Conservation (phyloP, 2,329 filamentous ascomycete genomes). For the Venturia asperata region DNA sequence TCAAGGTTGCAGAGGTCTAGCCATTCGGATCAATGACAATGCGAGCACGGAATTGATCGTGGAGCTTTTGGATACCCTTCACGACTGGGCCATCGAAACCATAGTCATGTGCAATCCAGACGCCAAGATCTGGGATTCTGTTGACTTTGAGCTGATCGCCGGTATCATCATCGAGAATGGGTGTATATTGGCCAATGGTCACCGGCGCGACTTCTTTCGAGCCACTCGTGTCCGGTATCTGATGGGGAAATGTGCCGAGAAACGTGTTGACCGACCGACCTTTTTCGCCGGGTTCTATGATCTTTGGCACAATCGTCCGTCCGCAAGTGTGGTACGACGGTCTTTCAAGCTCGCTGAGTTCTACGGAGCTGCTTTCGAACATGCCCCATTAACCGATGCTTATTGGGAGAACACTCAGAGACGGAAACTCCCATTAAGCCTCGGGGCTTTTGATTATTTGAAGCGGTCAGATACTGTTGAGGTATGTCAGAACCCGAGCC, state of each 20-base stretch:
- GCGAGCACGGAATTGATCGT: neutral
- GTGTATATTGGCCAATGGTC: constrained; percentile 11
- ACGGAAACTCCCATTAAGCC: constrained; percentile 9
- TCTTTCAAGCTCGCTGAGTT: constrained; percentile 14
- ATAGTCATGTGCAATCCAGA: constrained; percentile 14
- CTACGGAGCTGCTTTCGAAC: constrained; percentile 10
- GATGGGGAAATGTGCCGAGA: constrained; percentile 13
- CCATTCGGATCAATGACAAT: neutral
- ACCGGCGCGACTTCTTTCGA: constrained; percentile 13
- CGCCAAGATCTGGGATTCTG: neutral
- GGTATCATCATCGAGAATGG: constrained; percentile 9
- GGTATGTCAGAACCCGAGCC: neutral
- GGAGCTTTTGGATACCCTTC: neutral
- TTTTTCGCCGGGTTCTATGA: constrained; percentile 13
- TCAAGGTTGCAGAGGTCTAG: constrained; percentile 10
- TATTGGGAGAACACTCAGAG: constrained; percentile 7
- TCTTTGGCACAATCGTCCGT: constrained; percentile 13
- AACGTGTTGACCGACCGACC: constrained; percentile 2
- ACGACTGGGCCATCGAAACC: constrained; percentile 3
- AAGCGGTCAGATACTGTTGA: constrained; percentile 11
- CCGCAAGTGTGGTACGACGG: constrained; percentile 7
- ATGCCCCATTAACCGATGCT: constrained; percentile 1
- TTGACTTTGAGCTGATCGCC: constrained; percentile 3
- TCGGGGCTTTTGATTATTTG: constrained; percentile 13
- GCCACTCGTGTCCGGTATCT: constrained; percentile 4